Conservation (phyloP, 2,329 filamentous ascomycete species). For the Calonectria fujianensis region DNA sequence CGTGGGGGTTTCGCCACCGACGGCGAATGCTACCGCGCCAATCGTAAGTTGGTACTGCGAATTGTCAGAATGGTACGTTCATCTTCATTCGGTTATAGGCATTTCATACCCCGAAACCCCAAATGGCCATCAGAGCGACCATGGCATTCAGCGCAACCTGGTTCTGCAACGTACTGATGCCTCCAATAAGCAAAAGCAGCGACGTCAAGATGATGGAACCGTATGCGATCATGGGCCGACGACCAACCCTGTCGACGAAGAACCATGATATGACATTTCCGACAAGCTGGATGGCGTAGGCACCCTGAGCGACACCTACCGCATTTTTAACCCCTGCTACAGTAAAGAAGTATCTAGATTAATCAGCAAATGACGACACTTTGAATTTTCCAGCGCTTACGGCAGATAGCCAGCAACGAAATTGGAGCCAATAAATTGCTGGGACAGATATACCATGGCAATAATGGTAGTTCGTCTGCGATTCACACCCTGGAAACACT, state of each 20-base stretch:
- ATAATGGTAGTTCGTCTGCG: constrained; percentile 52
- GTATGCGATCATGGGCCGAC: constrained; percentile 53
- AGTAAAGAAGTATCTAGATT: constrained; percentile 48
- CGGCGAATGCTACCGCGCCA: constrained; percentile 18
- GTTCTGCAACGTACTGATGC: constrained; percentile 23
- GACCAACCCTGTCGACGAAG: constrained; percentile 53
- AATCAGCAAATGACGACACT: too few species aligned
- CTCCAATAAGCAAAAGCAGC: constrained; percentile 54
- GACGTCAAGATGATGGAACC: constrained; percentile 51
- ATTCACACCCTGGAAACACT: constrained; percentile 53
- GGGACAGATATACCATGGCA: constrained; percentile 54
- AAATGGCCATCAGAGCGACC: constrained; percentile 29
- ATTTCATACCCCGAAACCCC: constrained; percentile 25
- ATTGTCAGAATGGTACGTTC: too few species aligned
- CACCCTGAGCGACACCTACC: constrained; percentile 52
- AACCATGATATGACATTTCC: constrained; percentile 56
- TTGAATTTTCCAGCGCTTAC: neutral
- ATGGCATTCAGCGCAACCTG: constrained; percentile 18
- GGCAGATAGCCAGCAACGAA: constrained; percentile 53
- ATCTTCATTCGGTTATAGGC: too few species aligned
- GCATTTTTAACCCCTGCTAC: constrained; percentile 53
- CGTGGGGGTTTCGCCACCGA: constrained; percentile 26
- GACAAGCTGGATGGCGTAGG: constrained; percentile 53
- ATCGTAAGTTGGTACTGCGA: constrained; percentile 30
- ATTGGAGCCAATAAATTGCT: constrained; percentile 54